Conservation (phyloP, 2,329 filamentous ascomycete genomes). For the Oidium heveae region DNA sequence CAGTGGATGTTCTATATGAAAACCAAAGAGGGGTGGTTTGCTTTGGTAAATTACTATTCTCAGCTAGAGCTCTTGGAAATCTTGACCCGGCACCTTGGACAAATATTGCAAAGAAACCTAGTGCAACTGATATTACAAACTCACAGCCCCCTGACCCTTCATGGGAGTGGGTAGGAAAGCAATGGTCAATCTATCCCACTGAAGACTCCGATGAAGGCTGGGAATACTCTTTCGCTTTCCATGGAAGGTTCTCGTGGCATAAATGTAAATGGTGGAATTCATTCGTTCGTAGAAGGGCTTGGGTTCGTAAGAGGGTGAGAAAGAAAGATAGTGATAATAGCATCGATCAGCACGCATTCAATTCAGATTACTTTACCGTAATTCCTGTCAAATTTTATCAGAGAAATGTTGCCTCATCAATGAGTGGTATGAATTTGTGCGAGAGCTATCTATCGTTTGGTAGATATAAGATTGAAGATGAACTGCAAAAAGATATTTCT, state of each 20-base stretch:
- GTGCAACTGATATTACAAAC: constrained; percentile 46
- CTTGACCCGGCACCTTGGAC: constrained; percentile 78
- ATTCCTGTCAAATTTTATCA: constrained; percentile 22
- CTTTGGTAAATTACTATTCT: constrained; percentile 79
- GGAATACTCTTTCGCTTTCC: constrained; percentile 86
- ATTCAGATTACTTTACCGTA: constrained; percentile 58
- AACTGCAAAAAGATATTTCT: constrained; percentile 29
- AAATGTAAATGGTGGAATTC: constrained; percentile 80
- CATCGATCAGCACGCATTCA: constrained; percentile 37
- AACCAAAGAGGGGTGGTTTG: constrained; percentile 82
- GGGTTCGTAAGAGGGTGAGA: constrained; percentile 60
- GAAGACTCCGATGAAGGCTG: constrained; percentile 72
- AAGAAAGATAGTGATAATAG: constrained; percentile 19
- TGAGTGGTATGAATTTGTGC: constrained; percentile 1
- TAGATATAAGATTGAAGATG: constrained; percentile 14
- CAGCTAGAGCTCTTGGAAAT: constrained; percentile 56
- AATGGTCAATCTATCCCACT: constrained; percentile 44
- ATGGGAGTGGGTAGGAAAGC: constrained; percentile 68
- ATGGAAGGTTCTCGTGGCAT: constrained; percentile 57
- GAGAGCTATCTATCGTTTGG: constrained; percentile 13
- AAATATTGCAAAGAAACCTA: constrained; percentile 35
- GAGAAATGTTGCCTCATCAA: constrained; percentile 2
- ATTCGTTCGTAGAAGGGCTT: constrained; percentile 72
- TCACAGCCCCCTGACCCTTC: constrained; percentile 83
- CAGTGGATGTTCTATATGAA: constrained; percentile 77